These are phyloP conservation scores for Zanthoxylum bungeanum DNA, from an alignment of 345 rosid species.

Conservation along the genomic window DNA sequence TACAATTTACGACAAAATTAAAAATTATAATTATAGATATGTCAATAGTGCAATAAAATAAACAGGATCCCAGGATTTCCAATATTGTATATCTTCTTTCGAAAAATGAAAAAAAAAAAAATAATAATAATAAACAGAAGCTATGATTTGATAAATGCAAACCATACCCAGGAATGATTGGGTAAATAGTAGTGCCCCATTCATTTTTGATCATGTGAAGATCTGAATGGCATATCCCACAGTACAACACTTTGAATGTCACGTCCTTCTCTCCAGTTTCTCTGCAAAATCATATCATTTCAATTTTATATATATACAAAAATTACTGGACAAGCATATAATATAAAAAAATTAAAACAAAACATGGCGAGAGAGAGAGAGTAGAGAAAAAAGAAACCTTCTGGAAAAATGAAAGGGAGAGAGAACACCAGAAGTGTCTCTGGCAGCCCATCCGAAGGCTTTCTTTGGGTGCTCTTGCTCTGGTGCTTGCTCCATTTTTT, in stretches of 20 bases:
- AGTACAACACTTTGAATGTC: slow-evolving; percentile 52
- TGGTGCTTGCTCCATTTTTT: not conserved
- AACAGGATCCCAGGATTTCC: too few relatives aligned
- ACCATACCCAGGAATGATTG: slow-evolving; percentile 39
- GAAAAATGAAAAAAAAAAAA: not conserved
- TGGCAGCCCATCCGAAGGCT: slow-evolving; percentile 63
- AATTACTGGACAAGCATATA: not conserved
- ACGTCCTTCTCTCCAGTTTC: slow-evolving; percentile 51
- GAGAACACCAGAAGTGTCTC: slow-evolving; percentile 53
- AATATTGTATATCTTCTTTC: not conserved
- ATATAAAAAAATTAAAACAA: too few relatives aligned
- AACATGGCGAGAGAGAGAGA: not conserved
- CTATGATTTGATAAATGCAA: not conserved
- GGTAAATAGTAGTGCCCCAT: slow-evolving; percentile 37
- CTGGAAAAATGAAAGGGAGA: slow-evolving; percentile 49
- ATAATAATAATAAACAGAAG: not conserved
- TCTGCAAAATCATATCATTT: slow-evolving; percentile 15
- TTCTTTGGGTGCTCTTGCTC: slow-evolving; percentile 26
- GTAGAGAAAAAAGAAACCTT: not conserved
- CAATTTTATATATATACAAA: too few relatives aligned
- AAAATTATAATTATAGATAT: too few relatives aligned
- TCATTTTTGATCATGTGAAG: slow-evolving; percentile 37
- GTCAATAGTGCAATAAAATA: too few relatives aligned
- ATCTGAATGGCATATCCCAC: slow-evolving; percentile 59
- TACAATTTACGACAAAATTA: too few relatives aligned